phyloP scores from a whole-genome alignment of 83 land plant genomes.

The Thuja plicata region DNA sequence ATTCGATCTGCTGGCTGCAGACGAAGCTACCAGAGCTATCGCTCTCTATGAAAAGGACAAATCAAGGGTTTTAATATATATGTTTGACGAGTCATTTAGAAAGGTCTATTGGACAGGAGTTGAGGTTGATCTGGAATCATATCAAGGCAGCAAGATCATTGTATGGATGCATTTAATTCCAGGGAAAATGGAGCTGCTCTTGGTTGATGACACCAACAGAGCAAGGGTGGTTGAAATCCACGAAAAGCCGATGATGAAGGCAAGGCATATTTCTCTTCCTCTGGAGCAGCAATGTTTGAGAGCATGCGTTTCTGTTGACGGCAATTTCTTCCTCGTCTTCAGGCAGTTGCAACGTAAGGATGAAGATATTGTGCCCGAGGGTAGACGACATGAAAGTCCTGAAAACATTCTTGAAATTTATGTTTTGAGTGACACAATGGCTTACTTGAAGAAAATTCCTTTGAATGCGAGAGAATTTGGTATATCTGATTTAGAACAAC shows the following conservation, averaged over 20 bases:
- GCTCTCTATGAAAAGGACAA: background rate
- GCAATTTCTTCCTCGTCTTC: background rate
- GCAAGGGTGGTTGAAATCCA: background rate
- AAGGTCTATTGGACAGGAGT: background rate
- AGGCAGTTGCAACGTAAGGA: background rate
- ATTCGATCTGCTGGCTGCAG: background rate
- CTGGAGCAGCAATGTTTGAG: background rate
- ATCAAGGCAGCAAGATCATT: background rate
- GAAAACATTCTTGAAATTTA: background rate
- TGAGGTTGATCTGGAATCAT: background rate
- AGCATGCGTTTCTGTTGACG: background rate
- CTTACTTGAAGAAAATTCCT: background rate
- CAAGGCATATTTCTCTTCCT: background rate
- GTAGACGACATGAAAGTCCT: background rate
- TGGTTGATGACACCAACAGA: background rate
- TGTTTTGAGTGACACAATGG: background rate
- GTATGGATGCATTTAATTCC: background rate
- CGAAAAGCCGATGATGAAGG: background rate
- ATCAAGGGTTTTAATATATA: background rate
- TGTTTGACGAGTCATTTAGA: background rate
- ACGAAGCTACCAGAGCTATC: background rate
- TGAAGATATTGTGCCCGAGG: no score
- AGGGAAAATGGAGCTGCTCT: background rate
- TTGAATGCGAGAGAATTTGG: background rate
- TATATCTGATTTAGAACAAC: background rate